phyloP scores from a whole-genome alignment of 176 grass and related monocot genomes.

The Lolium multiflorum region DNA sequence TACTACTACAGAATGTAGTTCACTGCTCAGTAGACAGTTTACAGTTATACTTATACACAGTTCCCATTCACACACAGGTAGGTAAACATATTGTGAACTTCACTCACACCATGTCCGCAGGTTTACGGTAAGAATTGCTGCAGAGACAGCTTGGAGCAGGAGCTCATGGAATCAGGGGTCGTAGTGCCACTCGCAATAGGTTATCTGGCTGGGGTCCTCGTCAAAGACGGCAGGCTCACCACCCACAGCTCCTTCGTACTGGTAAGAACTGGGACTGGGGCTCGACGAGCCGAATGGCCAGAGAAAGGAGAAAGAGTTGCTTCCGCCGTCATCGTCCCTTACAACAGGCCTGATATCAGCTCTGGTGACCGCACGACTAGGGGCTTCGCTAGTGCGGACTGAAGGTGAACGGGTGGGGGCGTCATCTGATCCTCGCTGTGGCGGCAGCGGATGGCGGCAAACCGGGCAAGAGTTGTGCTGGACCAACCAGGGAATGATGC shows the following conservation, averaged over 20 bases:
- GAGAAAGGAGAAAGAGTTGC: conserved; percentile 51
- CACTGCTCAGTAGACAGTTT: conserved; percentile 4
- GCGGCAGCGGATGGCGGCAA: conserved; percentile 76
- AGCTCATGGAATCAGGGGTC: conserved; percentile 34
- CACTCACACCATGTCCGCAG: neutral
- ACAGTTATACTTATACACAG: conserved; percentile 18
- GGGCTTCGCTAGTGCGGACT: neutral
- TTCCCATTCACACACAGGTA: neutral
- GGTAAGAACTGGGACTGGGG: conserved; percentile 39
- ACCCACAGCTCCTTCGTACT: conserved; percentile 33
- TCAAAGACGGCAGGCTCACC: conserved; percentile 54
- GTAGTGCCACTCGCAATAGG: conserved; percentile 64
- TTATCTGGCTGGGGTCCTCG: conserved; percentile 53
- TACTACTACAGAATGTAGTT: conserved; percentile 17
- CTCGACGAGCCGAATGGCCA: conserved; percentile 64
- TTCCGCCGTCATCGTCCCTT: conserved; percentile 20
- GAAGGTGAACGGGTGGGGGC: conserved; percentile 24
- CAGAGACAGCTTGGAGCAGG: neutral
- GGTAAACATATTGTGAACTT: too few relatives aligned
- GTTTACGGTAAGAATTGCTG: neutral
- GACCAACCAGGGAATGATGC: conserved; percentile 89
- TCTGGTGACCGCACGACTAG: conserved; percentile 17
- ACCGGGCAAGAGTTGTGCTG: conserved; percentile 95
- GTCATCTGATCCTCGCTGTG: conserved; percentile 28
- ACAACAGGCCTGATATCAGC: conserved; percentile 8